A percentile compares a stretch with the other conserved stretches of the same genome.
Evolutionary conservation across 345 rosid species (phyloP).

Genomic region (Pugionium cornutum): DNA sequence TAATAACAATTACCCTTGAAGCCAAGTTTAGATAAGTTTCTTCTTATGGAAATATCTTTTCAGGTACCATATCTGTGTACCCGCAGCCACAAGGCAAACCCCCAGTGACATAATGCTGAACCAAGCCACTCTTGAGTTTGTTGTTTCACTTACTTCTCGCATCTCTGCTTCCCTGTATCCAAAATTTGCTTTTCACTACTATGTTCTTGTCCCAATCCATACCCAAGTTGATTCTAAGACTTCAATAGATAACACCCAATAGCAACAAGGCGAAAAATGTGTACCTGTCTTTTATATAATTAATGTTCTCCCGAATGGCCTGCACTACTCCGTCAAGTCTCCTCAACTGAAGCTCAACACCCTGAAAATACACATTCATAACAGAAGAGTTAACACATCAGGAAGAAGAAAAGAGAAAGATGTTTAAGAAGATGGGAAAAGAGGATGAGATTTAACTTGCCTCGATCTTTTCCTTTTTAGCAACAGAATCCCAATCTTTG

Average conservation of each 20-base stretch:
- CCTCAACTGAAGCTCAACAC: conserved; percentile 81
- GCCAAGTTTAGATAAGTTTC: conserved; percentile 60
- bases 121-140: conserved; percentile 79
- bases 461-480: conserved; percentile 89
- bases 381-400: neutral
- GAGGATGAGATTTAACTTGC: conserved; percentile 41
- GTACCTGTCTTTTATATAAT: conserved; percentile 67
- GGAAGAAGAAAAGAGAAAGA: neutral
- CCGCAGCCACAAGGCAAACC: conserved; percentile 57
- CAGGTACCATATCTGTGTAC: conserved; percentile 62
- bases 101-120: conserved; percentile 77
- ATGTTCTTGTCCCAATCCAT: neutral
- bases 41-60: conserved; percentile 65
- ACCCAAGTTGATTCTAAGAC: neutral
- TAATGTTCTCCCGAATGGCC: conserved; percentile 58
- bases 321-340: conserved; percentile 71
- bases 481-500: conserved; percentile 97
- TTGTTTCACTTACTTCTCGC: conserved; percentile 70
- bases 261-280: conserved; percentile 3
- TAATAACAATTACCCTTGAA: conserved; percentile 20
- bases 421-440: neutral
- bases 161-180: conserved; percentile 66
- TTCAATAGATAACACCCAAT: conserved; percentile 13
- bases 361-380: conserved; percentile 47
- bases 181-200: neutral